These are phyloP conservation scores for Alectoria sarmentosa DNA, from an alignment of 495 filamentous ascomycete species.

Conservation along the genomic window DNA sequence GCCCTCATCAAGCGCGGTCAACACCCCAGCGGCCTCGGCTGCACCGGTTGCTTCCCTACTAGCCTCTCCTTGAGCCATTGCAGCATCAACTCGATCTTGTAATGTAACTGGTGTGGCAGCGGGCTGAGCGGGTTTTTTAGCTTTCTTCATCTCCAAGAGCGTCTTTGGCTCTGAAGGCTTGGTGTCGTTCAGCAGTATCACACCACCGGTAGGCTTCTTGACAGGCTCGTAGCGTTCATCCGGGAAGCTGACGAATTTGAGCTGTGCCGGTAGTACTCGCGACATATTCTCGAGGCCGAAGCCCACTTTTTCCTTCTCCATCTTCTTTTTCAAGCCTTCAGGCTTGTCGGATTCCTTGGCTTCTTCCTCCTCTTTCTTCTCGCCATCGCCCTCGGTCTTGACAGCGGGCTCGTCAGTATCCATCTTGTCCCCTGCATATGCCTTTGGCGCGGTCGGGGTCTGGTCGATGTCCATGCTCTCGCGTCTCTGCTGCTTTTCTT, in stretches of 20 bases:
- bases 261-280: constrained; percentile 82
- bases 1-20: constrained; percentile 78
- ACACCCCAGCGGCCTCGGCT: constrained; percentile 72
- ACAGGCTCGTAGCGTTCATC: constrained; percentile 86
- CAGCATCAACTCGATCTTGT: constrained; percentile 33
- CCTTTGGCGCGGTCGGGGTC: constrained; percentile 68
- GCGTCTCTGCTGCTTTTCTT: constrained; percentile 61
- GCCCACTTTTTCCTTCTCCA: constrained; percentile 92
- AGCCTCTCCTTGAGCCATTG: constrained; percentile 24
- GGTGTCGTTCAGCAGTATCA: constrained; percentile 83
- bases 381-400: constrained; percentile 56
- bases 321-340: constrained; percentile 65
- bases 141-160: constrained; percentile 78
- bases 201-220: constrained; percentile 95
- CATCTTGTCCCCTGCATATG: constrained; percentile 71
- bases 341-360: constrained; percentile 41
- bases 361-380: constrained; percentile 46
- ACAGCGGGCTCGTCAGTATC: constrained; percentile 67
- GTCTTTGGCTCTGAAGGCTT: constrained; percentile 68
- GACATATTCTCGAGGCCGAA: constrained; percentile 97
- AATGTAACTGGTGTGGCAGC: constrained; percentile 45
- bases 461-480: constrained; percentile 88
- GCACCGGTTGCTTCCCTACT: constrained; percentile 33
- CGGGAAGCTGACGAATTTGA: constrained; percentile 89
- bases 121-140: constrained; percentile 64